Evolutionary conservation across 257 asterid genomes (phyloP), one percentile per base, ranked within the genome.

Genomic region (Gentiana straminea): DNA sequence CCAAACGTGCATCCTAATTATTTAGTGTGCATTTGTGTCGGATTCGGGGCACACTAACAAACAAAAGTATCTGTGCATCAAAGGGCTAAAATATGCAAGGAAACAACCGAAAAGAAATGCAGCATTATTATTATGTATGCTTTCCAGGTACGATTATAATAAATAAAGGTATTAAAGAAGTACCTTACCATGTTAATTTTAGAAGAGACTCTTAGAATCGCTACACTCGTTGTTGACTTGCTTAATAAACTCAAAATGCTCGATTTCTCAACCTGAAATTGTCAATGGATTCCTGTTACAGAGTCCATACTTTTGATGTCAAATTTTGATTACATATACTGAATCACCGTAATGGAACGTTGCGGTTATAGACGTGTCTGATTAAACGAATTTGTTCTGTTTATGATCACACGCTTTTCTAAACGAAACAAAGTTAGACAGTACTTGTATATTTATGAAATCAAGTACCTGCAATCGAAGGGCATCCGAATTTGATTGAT

Each of bases 181-280:
- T 54, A 59, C 49, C 59, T 52, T 73, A 80, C 91, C 81, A 59
- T 55, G 58, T 57, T 64, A 61, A 53, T 64, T 61, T 73, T 70
- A 44, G 82, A 72, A 61, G 94, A 71, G 63, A 83, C 72, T 57
- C 70, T 64, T 53, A 88, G 93, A 70, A 91, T 58, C 46, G 94
- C 98, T 65, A 91, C 75, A 66, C 97, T 83, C 1, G 93, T 77
- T 48, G 95, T 73, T 70, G 88, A 77, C 62, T 72, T 73, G 55
- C 90, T 90, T 77, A 84, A 73, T 53, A 66, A 58, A 72, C 71
- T 68, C 60, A 94, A 94, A 69, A 59, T 66, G 75, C 71, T 77
- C 33, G 70, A 82, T 57, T 75, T 81, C 73, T 84, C 90, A 65
- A 88, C 97, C 98, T 88, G 95, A 81, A 84, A 83, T 79, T 74